Evolutionary conservation across 1,284 basidiomycete genomes (phyloP), one percentile per base, ranked within the genome.

Genomic region (Hypsizygus ulmarius): DNA sequence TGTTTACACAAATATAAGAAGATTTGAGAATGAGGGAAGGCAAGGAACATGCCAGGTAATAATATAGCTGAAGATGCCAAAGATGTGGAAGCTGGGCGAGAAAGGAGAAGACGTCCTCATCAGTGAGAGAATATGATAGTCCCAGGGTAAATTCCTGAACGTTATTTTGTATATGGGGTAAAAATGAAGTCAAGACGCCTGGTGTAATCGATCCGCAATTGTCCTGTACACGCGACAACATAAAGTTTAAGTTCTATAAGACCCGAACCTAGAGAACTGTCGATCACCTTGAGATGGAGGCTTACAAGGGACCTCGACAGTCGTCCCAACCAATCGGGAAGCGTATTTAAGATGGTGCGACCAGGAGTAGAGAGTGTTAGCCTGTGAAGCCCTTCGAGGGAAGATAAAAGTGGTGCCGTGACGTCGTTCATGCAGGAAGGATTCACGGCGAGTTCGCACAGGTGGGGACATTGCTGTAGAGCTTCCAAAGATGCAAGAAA

Each of bases 121-220:
- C 65, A 0, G 71, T 71, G 29, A 81, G 64, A 1, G 78, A 79
- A 53, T 81, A 81, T 1, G 78, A 81, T 2, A 81, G 54, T 0
- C 78, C 78, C 1, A 80, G 55, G 0, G 70, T 67, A 39, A 80
- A 64, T 11, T 67, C 61, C 8, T 53, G 56, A 27, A 77, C 54
- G 1, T 53, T 58, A 2, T 62, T 48, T 11, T 60, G 50, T 2
- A 77, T 43, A 25, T 66, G 61, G 0, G 72, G 70, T 4, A 69
- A 9, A 46, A 78, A 64, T 0, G 68, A 68, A 12, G 64, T 71
- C 3, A 81, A 61, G 2, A 80, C 73, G 1, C 78, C 77, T 3
- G 78, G 79, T 0, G 78, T 80, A n/a, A 81, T 64, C 3, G 78
- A 81, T 3, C 78, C 78, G 55, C 79, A 81, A 47, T 79, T 75